These are phyloP conservation scores for Drechslerella dactyloides DNA, from an alignment of 2,329 filamentous ascomycete species.

Conservation along the genomic window DNA sequence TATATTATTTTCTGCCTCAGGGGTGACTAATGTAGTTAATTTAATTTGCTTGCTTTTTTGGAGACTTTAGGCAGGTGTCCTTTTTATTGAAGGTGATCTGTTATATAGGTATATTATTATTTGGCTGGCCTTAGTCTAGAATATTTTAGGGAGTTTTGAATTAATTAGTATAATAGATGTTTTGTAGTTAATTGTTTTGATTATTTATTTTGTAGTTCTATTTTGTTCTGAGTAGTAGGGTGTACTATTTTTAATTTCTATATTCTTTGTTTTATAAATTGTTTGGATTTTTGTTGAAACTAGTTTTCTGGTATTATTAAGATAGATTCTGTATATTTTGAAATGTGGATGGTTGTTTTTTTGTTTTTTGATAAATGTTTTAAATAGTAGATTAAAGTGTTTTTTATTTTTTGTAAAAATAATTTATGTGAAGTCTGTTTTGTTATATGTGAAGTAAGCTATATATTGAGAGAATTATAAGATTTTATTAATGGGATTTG, in stretches of 20 bases:
- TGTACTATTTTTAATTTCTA: not conserved
- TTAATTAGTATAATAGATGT: not conserved
- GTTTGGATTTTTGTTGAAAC: not conserved
- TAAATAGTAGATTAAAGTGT: conserved; percentile 3
- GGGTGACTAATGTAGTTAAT: not conserved
- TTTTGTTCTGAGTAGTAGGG: not conserved
- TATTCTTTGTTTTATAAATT: conserved; percentile 1
- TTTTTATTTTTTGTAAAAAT: conserved; percentile 1
- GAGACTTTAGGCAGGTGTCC: not conserved
- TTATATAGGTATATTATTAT: conserved; percentile 10
- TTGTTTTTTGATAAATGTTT: conserved; percentile 4
- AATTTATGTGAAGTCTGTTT: not conserved
- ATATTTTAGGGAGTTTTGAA: not conserved
- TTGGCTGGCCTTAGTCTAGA: not conserved
- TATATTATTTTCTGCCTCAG: not conserved
- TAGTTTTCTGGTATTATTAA: conserved; percentile 10
- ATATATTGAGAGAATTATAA: conserved; percentile 16
- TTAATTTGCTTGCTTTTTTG: not conserved
- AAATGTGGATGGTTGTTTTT: conserved; percentile 11
- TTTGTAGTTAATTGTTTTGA: not conserved
- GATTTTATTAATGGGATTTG: not conserved
- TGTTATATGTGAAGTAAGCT: not conserved
- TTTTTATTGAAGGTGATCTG: conserved; percentile 2
- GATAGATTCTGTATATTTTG: conserved; percentile 6
- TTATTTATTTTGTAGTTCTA: conserved; percentile 18